phyloP scores from a whole-genome alignment of 257 asterid genomes.

The Catharanthus roseus region DNA sequence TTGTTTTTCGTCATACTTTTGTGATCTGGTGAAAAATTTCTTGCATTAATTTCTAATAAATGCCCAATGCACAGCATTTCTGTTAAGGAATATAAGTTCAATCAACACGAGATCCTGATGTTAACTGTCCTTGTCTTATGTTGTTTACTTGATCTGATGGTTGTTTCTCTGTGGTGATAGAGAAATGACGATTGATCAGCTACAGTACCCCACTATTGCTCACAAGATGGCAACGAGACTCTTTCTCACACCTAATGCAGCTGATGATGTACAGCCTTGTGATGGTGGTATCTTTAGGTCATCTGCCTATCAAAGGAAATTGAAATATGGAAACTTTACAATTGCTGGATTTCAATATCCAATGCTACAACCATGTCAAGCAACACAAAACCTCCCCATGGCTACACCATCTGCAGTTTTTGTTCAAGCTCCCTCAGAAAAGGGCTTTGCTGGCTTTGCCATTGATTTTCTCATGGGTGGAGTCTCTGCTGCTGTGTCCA shows the following conservation, averaged over 20 bases:
- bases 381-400: constrained; percentile 18
- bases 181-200: constrained; percentile 17
- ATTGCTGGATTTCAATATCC: constrained; percentile 23
- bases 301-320: constrained; percentile 16
- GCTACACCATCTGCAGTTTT: constrained; percentile 22
- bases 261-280: constrained; percentile 13
- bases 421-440: constrained; percentile 40
- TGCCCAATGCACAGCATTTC: not conserved
- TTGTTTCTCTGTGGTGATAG: not conserved
- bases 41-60: not conserved
- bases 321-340: constrained; percentile 18
- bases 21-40: not conserved
- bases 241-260: constrained; percentile 11
- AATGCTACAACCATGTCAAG: constrained; percentile 19
- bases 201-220: constrained; percentile 22
- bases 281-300: constrained; percentile 14
- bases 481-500: constrained; percentile 47
- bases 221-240: constrained; percentile 24
- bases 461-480: constrained; percentile 45
- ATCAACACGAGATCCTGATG: not conserved
- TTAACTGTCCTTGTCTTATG: not conserved
- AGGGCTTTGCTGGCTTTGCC: constrained; percentile 27
- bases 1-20: not conserved
- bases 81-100: not conserved
- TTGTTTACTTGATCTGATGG: not conserved